Conservation (phyloP, 257 asterid species). For the Scutellaria minor region DNA sequence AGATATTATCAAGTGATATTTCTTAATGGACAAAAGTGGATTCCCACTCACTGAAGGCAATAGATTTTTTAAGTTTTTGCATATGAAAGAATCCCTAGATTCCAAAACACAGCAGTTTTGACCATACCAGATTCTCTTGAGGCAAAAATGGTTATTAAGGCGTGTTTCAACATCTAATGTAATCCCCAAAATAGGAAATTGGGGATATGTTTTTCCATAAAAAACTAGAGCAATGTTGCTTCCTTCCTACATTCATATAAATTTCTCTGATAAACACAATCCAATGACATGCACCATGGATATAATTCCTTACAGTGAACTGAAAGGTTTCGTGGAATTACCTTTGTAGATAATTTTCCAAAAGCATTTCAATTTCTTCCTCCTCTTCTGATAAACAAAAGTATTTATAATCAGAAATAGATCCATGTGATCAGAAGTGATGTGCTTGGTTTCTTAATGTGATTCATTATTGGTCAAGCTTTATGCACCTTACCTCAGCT, state of each 20-base stretch:
- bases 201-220: not conserved
- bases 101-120: not conserved
- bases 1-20: not conserved
- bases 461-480: conserved; percentile 27
- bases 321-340: conserved; percentile 37
- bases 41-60: not conserved
- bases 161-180: not conserved
- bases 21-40: not conserved
- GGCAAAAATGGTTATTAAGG: not conserved
- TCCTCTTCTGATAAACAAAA: conserved; percentile 79
- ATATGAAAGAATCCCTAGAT: not conserved
- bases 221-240: conserved; percentile 1
- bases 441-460: conserved; percentile 22
- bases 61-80: not conserved
- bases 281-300: conserved; percentile 21
- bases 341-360: conserved; percentile 98
- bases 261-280: conserved; percentile 18
- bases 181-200: not conserved
- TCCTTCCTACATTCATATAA: not conserved
- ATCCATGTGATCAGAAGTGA: conserved; percentile 17
- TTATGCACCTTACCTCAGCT: conserved; percentile 66
- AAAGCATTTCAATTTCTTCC: conserved; percentile 98
- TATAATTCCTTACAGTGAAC: conserved; percentile 14
- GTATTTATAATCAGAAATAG: conserved; percentile 29
- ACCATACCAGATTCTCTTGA: not conserved